Evolutionary conservation across 1,284 basidiomycete species (phyloP).

Genomic region (Serendipita sp.): DNA sequence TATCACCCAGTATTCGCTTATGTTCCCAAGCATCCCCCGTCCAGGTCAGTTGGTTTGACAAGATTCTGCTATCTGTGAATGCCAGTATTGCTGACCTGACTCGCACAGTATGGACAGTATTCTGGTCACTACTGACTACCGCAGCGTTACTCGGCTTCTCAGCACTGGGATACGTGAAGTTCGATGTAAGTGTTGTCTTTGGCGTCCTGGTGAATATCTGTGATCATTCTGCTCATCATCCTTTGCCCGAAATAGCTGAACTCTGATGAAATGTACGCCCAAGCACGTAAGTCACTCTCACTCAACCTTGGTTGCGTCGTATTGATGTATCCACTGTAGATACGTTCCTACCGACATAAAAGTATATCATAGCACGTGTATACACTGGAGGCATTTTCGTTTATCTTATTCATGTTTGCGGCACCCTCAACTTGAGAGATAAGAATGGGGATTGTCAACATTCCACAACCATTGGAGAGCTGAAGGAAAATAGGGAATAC

Average conservation of each 20-base stretch:
- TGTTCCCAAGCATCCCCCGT: conserved; percentile 50
- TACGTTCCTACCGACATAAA: conserved; percentile 14
- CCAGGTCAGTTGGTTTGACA: conserved; percentile 35
- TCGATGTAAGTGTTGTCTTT: conserved; percentile 36
- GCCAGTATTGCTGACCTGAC: background rate
- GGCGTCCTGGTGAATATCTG: background rate
- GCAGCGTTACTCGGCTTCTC: conserved; percentile 53
- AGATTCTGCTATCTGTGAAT: background rate
- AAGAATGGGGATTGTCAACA: no score
- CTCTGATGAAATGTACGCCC: conserved; percentile 23
- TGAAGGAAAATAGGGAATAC: no score
- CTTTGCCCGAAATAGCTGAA: conserved; percentile 17
- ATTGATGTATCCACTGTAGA: conserved; percentile 7
- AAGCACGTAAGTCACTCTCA: conserved; percentile 24
- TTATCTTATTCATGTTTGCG: background rate
- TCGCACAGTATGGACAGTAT: conserved; percentile 48
- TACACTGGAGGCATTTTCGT: background rate
- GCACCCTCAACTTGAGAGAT: no score
- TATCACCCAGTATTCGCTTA: conserved; percentile 56
- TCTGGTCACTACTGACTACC: conserved; percentile 62
- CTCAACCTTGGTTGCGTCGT: conserved; percentile 3
- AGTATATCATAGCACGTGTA: background rate
- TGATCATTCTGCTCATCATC: background rate
- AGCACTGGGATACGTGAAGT: conserved; percentile 54
- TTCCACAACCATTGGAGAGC: no score